Evolutionary conservation across 2,329 filamentous ascomycete species (phyloP).

Genomic region (Colletotrichum destructivum): DNA sequence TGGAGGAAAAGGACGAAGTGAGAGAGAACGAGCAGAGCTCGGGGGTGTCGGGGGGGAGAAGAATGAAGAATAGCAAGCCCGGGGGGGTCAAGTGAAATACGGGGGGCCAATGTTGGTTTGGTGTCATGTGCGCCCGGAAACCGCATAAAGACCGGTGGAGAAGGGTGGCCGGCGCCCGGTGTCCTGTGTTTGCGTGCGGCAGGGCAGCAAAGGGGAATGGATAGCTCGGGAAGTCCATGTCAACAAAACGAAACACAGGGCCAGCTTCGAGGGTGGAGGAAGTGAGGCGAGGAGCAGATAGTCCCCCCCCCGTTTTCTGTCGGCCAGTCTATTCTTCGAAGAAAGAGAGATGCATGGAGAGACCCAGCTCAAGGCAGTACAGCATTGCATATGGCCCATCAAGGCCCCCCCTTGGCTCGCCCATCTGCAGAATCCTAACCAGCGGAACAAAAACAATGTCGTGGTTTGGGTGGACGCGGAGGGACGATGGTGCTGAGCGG

Average conservation of each 20-base stretch:
- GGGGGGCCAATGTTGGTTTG: constrained; percentile 30
- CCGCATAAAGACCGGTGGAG: constrained; percentile 37
- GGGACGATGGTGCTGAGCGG: constrained; percentile 32
- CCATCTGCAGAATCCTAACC: constrained; percentile 36
- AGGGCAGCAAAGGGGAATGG: constrained; percentile 35
- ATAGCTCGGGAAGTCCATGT: constrained; percentile 35
- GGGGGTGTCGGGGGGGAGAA: constrained; percentile 10
- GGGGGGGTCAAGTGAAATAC: constrained; percentile 39
- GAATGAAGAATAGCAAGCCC: constrained; percentile 13
- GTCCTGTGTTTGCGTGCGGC: constrained; percentile 30
- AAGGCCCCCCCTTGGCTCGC: constrained; percentile 30
- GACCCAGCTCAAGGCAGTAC: constrained; percentile 36
- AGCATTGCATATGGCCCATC: constrained; percentile 34
- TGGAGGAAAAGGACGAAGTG: constrained; percentile 20
- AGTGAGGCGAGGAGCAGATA: constrained; percentile 34
- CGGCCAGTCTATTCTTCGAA: constrained; percentile 22
- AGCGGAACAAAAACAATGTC: constrained; percentile 22
- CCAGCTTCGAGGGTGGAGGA: constrained; percentile 29
- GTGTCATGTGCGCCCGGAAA: constrained; percentile 42
- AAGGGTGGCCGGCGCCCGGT: constrained; percentile 31
- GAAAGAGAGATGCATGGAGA: constrained; percentile 34
- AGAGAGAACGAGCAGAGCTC: constrained; percentile 17
- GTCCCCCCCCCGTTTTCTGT: neutral
- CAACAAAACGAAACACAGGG: constrained; percentile 38
- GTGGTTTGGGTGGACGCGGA: constrained; percentile 30